Evolutionary conservation across 805 yeast genomes (phyloP).

Genomic region (Starmerella floricola): DNA sequence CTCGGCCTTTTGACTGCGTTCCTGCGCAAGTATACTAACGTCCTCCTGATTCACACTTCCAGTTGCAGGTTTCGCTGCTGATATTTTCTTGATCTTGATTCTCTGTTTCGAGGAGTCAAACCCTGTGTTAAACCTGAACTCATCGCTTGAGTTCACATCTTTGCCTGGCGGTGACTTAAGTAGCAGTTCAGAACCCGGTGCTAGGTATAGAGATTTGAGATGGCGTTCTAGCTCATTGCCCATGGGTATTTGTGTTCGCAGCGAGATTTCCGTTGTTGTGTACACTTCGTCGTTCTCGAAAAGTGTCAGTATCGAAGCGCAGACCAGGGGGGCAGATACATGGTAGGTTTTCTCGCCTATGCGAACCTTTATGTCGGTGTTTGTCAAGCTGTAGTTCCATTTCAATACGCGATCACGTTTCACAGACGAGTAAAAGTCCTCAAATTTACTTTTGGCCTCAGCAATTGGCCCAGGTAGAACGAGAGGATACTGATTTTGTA

Average conservation of each 20-base stretch:
- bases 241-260: slow-evolving; percentile 58
- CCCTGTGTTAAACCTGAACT: slow-evolving; percentile 49
- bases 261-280: slow-evolving; percentile 49
- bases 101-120: slow-evolving; percentile 39
- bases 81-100: slow-evolving; percentile 31
- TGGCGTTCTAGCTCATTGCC: slow-evolving; percentile 57
- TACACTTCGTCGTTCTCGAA: slow-evolving; percentile 48
- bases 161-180: slow-evolving; percentile 43
- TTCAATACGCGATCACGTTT: slow-evolving; percentile 35
- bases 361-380: slow-evolving; percentile 63
- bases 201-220: slow-evolving; percentile 70
- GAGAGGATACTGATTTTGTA: slow-evolving; percentile 9
- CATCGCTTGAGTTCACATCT: slow-evolving; percentile 34
- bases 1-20: slow-evolving; percentile 63
- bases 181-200: slow-evolving; percentile 67
- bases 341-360: slow-evolving; percentile 63
- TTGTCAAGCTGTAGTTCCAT: slow-evolving; percentile 80
- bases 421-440: slow-evolving; percentile 34
- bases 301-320: slow-evolving; percentile 64
- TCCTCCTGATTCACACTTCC: slow-evolving; percentile 36
- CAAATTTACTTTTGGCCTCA: slow-evolving; percentile 36
- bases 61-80: slow-evolving; percentile 41
- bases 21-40: slow-evolving; percentile 44
- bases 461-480: slow-evolving; percentile 35
- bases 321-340: slow-evolving; percentile 65